phyloP scores from a whole-genome alignment of 1,284 basidiomycete genomes.

The Stygiomarasmius scandens region DNA sequence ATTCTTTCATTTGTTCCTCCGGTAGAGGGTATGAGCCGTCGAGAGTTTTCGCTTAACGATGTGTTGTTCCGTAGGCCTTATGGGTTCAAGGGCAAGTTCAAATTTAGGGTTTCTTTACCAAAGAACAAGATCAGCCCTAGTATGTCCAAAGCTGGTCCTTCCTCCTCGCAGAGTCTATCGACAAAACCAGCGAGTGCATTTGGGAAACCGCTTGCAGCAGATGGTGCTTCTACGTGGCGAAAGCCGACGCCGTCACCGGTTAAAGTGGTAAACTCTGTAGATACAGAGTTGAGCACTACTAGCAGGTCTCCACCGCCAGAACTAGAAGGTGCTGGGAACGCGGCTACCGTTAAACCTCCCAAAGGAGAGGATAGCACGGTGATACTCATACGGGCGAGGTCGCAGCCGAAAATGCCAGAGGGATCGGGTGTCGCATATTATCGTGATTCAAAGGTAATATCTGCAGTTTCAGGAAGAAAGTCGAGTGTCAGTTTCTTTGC shows the following conservation, averaged over 20 bases:
- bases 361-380: slow-evolving; percentile 25
- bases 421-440: slow-evolving; percentile 76
- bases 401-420: slow-evolving; percentile 61
- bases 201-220: slow-evolving; percentile 51
- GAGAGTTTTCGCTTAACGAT: slow-evolving; percentile 71
- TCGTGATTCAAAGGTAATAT: slow-evolving; percentile 56
- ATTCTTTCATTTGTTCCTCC: slow-evolving; percentile 78
- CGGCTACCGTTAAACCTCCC: slow-evolving; percentile 3
- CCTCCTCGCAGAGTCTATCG: slow-evolving; percentile 38
- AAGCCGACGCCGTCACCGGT: slow-evolving; percentile 31
- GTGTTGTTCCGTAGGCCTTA: slow-evolving; percentile 61
- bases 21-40: slow-evolving; percentile 62
- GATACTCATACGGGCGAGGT: slow-evolving; percentile 34
- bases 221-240: slow-evolving; percentile 63
- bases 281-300: slow-evolving; percentile 44
- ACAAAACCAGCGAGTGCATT: slow-evolving; percentile 39
- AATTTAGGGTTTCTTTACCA: slow-evolving; percentile 61
- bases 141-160: slow-evolving; percentile 47
- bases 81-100: slow-evolving; percentile 46
- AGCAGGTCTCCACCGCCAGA: slow-evolving; percentile 67
- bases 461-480: slow-evolving; percentile 44
- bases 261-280: slow-evolving; percentile 19
- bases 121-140: slow-evolving; percentile 24
- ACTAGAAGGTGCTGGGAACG: slow-evolving; percentile 24
- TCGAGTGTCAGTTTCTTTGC: slow-evolving; percentile 71